phyloP scores from a whole-genome alignment of 1,139 yeast species.

The Eremothecium cymbalariae region DNA sequence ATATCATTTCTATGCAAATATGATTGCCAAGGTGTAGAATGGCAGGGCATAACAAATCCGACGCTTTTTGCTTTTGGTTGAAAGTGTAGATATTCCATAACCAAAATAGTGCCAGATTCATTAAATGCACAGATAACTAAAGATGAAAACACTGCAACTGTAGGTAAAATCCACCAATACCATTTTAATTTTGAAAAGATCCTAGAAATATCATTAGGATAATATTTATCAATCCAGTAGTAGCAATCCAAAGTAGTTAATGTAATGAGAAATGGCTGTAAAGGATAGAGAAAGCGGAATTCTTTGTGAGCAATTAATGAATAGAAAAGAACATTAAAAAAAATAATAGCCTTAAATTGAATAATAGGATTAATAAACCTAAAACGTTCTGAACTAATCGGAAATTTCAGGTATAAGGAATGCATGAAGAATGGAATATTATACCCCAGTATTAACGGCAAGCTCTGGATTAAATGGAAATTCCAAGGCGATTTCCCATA shows the following conservation, averaged over 20 bases:
- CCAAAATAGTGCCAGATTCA: slow-evolving; percentile 78
- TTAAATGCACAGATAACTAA: slow-evolving; percentile 38
- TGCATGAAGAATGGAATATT: slow-evolving; percentile 52
- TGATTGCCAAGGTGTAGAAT: slow-evolving; percentile 94
- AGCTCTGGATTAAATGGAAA: slow-evolving; percentile 73
- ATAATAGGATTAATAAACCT: slow-evolving; percentile 13
- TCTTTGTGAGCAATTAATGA: slow-evolving; percentile 79
- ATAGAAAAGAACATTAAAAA: slow-evolving; percentile 44
- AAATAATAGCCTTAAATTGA: slow-evolving; percentile 28
- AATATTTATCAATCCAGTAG: slow-evolving; percentile 6
- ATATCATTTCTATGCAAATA: slow-evolving; percentile 56
- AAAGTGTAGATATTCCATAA: slow-evolving; percentile 45
- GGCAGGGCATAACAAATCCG: slow-evolving; percentile 90
- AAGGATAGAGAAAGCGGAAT: slow-evolving; percentile 78
- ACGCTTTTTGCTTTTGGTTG: slow-evolving; percentile 40
- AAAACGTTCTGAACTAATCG: slow-evolving; percentile 4
- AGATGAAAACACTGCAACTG: slow-evolving; percentile 37
- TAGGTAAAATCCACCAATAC: slow-evolving; percentile 13
- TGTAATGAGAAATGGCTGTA: slow-evolving; percentile 63
- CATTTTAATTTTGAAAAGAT: neutral
- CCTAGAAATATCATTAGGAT: neutral
- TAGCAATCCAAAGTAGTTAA: slow-evolving; percentile 34
- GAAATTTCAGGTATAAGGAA: slow-evolving; percentile 31
- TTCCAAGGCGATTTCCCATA: slow-evolving; percentile 85
- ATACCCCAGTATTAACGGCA: slow-evolving; percentile 66